Conservation (phyloP, 140 eudicot species). For the Flaveria floridana region DNA sequence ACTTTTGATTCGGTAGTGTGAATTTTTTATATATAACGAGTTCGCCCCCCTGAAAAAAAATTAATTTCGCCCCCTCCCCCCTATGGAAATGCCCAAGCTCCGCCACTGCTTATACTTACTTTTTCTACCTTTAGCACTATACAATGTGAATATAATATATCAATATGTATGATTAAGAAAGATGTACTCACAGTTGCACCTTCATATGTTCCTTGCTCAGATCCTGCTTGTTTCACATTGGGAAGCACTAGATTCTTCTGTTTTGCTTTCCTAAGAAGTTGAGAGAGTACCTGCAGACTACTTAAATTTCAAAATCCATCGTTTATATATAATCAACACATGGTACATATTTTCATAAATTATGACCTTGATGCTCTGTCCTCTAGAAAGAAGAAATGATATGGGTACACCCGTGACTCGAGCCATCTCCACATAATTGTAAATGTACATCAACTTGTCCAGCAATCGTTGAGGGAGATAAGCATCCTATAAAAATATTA, state of each 20-base stretch:
- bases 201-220: constrained; percentile 97
- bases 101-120: background rate
- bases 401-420: constrained; percentile 98
- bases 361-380: constrained; percentile 94
- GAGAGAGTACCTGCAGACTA: constrained; percentile 80
- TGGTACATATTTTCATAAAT: constrained; percentile 5
- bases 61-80: too few relatives aligned
- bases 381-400: constrained; percentile 97
- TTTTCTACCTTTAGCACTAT: background rate
- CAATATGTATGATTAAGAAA: constrained; percentile 16
- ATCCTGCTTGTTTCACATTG: constrained; percentile 87
- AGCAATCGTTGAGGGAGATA: constrained; percentile 96
- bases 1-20: too few relatives aligned
- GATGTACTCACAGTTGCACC: constrained; percentile 94
- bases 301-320: constrained; percentile 7
- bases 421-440: constrained; percentile 99
- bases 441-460: constrained; percentile 93
- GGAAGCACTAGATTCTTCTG: constrained; percentile 82
- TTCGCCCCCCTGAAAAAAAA: too few relatives aligned
- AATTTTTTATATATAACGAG: too few relatives aligned
- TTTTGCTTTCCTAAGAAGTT: constrained; percentile 89
- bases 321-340: background rate
- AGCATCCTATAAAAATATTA: constrained; percentile 69
- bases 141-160: constrained; percentile 10
- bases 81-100: too few relatives aligned